These are phyloP conservation scores for Platanus orientalis DNA, from an alignment of 164 flowering plant genomes.

Conservation along the genomic window DNA sequence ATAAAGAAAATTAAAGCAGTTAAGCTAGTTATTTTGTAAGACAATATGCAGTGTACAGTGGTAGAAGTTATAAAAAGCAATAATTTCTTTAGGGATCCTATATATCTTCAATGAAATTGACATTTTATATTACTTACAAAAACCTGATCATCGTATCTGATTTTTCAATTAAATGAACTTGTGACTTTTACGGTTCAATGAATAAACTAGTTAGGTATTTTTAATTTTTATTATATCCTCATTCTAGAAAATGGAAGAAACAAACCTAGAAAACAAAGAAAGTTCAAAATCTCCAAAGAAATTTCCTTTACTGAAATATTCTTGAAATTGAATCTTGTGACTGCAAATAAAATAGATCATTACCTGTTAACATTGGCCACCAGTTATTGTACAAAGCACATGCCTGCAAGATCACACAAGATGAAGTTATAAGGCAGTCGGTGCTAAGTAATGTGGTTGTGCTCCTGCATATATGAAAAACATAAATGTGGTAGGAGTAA, in stretches of 20 bases:
- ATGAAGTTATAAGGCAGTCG: constrained; percentile 2
- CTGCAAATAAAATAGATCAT: neutral
- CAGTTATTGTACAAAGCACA: constrained; percentile 91
- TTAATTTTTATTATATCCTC: too few relatives aligned
- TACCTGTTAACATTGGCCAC: constrained; percentile 99
- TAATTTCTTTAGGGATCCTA: too few relatives aligned
- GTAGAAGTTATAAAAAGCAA: too few relatives aligned
- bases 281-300: neutral
- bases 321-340: neutral
- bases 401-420: constrained; percentile 52
- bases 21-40: too few relatives aligned
- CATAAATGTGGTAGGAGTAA: neutral
- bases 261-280: neutral
- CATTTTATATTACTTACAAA: too few relatives aligned
- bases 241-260: too few relatives aligned
- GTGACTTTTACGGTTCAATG: neutral
- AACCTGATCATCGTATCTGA: too few relatives aligned
- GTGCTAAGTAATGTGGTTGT: too few relatives aligned
- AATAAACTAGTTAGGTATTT: neutral
- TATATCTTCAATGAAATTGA: too few relatives aligned
- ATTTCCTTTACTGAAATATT: neutral
- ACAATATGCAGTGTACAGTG: too few relatives aligned
- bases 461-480: neutral
- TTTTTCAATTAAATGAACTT: neutral
- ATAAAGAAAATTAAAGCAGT: too few relatives aligned